These are phyloP conservation scores for Lyophyllum shimeji DNA, from an alignment of 768 basidiomycete species.

Conservation along the genomic window DNA sequence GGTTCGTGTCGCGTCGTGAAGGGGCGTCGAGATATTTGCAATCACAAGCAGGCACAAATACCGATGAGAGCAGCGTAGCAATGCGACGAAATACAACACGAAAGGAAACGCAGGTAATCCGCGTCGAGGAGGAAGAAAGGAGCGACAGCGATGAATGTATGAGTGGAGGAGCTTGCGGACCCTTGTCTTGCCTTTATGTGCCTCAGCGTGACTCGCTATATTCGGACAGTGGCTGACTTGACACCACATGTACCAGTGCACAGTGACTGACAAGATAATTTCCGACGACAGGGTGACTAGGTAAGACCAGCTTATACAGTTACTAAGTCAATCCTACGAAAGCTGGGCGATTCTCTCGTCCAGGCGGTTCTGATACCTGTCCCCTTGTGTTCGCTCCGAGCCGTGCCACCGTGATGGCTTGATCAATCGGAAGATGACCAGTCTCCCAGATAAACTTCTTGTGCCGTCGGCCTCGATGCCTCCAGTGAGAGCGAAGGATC, in stretches of 20 bases:
- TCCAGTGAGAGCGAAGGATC: neutral
- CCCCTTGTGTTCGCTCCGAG: too few species aligned
- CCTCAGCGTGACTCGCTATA: conserved; percentile 21
- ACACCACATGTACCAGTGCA: neutral
- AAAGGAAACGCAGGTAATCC: neutral
- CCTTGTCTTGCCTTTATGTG: conserved; percentile 21
- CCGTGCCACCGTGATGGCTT: too few species aligned
- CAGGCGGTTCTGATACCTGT: neutral
- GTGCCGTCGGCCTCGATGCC: neutral
- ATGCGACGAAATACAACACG: neutral
- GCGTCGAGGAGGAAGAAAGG: neutral
- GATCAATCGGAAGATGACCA: neutral
- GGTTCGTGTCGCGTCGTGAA: conserved; percentile 36
- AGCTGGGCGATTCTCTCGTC: neutral
- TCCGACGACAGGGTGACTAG: neutral
- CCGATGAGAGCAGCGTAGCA: neutral
- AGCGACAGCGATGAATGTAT: conserved; percentile 10
- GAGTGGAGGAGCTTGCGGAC: conserved; percentile 12
- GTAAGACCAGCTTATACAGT: neutral
- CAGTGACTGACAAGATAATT: conserved; percentile 4
- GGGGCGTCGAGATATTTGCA: conserved; percentile 8
- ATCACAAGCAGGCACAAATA: neutral
- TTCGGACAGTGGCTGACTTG: conserved; percentile 9
- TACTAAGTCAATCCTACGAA: too few species aligned
- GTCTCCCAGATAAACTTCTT: too few species aligned